Base-by-base conservation (phyloP, 257 asterid species). In the Penstemon davidsonii region DNA sequence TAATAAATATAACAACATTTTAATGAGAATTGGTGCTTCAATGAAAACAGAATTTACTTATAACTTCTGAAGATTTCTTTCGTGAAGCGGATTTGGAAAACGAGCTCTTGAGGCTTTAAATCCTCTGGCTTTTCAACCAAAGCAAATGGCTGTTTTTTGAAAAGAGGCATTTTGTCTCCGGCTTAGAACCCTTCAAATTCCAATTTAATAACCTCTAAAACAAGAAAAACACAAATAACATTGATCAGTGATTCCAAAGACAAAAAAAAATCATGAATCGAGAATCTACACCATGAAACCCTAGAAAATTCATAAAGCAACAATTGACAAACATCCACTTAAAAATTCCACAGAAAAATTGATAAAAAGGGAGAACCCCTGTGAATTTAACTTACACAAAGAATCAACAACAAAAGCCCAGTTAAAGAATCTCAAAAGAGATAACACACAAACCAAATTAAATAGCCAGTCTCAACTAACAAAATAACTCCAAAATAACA, bases 41-140 rank as follows among this genome's bases (percentile, higher is more conserved):
- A 68, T 61, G 67, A 40, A 57, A 56, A 68, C 47, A 69, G 60
- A 69, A 63, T 60, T 68, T 77, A 87, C 98, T 80, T 73, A 66
- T 89, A 92, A 69, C 80, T 82, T 70, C 85, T 80, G 86, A 89
- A 92, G 75, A 89, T 87, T 82, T 92, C 98, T 75, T 87, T 89
- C 25, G 98, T 89, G 75, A 79, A 80, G 61, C 87, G 87, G 68
- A 92, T 77, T 76, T 87, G 96, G 73, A 85, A 92, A 73, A 92
- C 86, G 5, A 77, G 84, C 76, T 85, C 94, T 25, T 82, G 80
- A 52, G 90, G 87, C 83, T 89, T 80, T 67, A 92, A 75, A 78
- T 92, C 96, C 70, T 70, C 81, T 53, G 96, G 96, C 77, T 75
- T 82, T 62, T 75, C 94, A 69, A 73, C 81, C 70, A 81, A 75